phyloP scores from a whole-genome alignment of 345 rosid genomes.

The Eucalyptus marginata region DNA sequence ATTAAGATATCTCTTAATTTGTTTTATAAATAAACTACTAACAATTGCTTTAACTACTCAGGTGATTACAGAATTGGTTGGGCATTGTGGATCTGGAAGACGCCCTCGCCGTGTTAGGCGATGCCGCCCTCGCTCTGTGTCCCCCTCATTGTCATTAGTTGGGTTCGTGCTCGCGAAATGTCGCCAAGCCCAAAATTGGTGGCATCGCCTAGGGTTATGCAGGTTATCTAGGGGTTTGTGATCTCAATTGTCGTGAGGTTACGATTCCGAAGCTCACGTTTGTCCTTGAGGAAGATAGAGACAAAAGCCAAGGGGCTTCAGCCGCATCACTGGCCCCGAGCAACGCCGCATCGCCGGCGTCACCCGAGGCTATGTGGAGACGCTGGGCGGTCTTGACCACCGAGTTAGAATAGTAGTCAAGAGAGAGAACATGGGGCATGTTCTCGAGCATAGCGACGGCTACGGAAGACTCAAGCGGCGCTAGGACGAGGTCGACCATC shows the following conservation, averaged over 20 bases:
- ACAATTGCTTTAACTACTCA: neutral
- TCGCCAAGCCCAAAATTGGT: neutral
- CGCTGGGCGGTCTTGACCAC: neutral
- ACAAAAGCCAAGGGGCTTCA: neutral
- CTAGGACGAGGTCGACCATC: neutral
- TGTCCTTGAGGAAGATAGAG: neutral
- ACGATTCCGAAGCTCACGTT: accelerated
- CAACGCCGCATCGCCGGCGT: neutral
- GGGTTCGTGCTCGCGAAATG: neutral
- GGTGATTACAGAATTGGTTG: neutral
- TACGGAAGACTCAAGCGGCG: neutral
- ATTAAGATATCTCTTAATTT: neutral
- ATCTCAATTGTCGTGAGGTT: neutral
- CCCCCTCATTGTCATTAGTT: neutral
- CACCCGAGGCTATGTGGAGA: neutral
- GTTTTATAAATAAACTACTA: too few relatives aligned
- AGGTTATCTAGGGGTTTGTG: accelerated
- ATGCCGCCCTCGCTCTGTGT: neutral
- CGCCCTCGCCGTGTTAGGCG: accelerated
- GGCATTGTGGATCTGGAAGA: neutral
- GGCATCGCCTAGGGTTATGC: neutral
- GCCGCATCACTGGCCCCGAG: accelerated
- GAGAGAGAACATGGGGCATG: neutral
- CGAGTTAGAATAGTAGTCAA: neutral
- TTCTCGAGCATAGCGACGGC: neutral